Percentiles rank a stretch among this genome's conserved stretches.
Evolutionary conservation across 352 stramenopile species (phyloP).

Genomic region (Hyaloperonospora arabidopsidis): DNA sequence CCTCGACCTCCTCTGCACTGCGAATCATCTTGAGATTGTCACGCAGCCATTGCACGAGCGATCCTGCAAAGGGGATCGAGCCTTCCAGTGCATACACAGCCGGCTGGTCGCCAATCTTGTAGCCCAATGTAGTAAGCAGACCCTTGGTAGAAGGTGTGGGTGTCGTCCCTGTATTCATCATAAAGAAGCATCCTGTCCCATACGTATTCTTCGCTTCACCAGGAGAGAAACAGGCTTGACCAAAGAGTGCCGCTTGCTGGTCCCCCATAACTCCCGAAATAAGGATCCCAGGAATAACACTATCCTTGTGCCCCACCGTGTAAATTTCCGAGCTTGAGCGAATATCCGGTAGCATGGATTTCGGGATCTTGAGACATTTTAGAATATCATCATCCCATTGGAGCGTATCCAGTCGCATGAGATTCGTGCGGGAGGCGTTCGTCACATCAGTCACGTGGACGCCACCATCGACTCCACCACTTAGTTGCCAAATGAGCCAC

Average conservation of each 20-base stretch:
- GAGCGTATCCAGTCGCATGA: conserved; percentile 90
- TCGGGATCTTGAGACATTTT: conserved; percentile 80
- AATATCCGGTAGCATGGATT: conserved; percentile 88
- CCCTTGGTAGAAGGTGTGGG: conserved; percentile 87
- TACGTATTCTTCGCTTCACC: conserved; percentile 99
- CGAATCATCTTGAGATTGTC: conserved; percentile 96
- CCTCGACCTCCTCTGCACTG: conserved; percentile 84
- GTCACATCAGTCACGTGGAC: conserved; percentile 95
- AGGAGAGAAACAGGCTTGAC: conserved; percentile 92
- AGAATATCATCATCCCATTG: conserved; percentile 88
- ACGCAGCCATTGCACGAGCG: conserved; percentile 96
- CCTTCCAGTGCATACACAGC: conserved; percentile 96
- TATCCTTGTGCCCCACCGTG: conserved; percentile 43
- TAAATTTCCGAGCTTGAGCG: conserved; percentile 86
- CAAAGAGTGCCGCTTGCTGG: conserved; percentile 96
- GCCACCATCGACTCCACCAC: conserved; percentile 65
- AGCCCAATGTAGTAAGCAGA: conserved; percentile 91
- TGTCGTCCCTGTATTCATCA: conserved; percentile 97
- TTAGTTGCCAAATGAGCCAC: conserved; percentile 95
- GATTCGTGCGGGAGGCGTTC: conserved; percentile 95
- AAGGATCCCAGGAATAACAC: conserved; percentile 78
- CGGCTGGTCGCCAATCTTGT: conserved; percentile 73
- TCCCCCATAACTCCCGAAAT: conserved; percentile 93
- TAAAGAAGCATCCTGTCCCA: conserved; percentile 97
- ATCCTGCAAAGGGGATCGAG: conserved; percentile 92